Evolutionary conservation across 768 basidiomycete genomes (phyloP), one percentile per base, ranked within the genome.

Genomic region (Suillus placidus): DNA sequence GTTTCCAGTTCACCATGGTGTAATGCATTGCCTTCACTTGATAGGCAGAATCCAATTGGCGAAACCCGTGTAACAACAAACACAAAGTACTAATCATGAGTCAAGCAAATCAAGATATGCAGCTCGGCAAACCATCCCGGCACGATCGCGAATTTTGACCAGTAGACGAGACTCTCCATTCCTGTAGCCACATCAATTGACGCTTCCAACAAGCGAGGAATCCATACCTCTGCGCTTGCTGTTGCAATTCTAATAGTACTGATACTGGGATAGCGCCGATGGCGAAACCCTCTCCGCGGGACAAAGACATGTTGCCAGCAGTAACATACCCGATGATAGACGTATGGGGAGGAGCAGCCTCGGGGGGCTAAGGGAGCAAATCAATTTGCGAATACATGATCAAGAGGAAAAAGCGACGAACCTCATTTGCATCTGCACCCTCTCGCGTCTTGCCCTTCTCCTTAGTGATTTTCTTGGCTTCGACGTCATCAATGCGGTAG

Each of bases 321-420:
- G 94, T 94, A 23, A 95, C 83, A 71, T 92, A 93, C 0, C 97
- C 96, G 61, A 97, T 86, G 32, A 92, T 82, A 4, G 77, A 72
- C 4, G 79, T 73, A 56, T 81, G 72, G 2, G 79, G 70, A 6
- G 87, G 81, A 8, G 77, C 74, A 7, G 75, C 67, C 65, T 82
- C 79, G 14, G 82, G 82, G 4, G 88, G 71, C 88, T 90, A 65
- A 52, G 64, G 60, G 42, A 64, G 40, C 52, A 61, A 32, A 30
- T 58, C 6, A 49, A 49, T 71, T 35, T 55, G 18, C 47, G 49
- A 45, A n/a, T 49, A 4, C 37, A 37, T 20, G 23, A n/a, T 32
- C 51, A 45, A 70, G 67, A n/a, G 4, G 30, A 13, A 9, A 40
- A 64, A 35, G 18, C 7, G 5, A 71, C 75, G 66, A 79, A 79